These are phyloP conservation scores for Metroxylon sagu DNA, from an alignment of 176 grass and related monocot genomes.

Conservation along the genomic window DNA sequence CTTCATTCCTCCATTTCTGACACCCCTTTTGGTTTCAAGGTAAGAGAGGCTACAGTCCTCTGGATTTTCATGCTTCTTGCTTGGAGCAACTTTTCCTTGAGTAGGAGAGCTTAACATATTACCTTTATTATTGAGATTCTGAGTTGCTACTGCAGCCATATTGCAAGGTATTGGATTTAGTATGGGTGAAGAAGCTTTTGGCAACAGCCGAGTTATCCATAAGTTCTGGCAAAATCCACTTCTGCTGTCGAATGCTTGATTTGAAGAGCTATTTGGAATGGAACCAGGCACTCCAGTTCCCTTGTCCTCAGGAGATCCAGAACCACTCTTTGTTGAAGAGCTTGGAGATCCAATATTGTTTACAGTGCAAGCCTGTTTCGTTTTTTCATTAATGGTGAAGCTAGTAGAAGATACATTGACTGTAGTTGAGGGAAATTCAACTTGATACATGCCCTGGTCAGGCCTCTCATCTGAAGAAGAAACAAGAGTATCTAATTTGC, in stretches of 20 bases:
- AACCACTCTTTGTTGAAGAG: constrained; percentile 30
- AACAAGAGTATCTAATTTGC: constrained; percentile 21
- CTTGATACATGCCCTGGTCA: constrained; percentile 7
- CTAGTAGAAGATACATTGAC: constrained; percentile 10
- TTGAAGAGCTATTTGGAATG: constrained; percentile 16
- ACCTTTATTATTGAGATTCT: constrained; percentile 21
- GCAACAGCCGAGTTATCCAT: constrained; percentile 78
- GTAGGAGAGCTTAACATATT: constrained; percentile 19
- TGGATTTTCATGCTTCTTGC: constrained; percentile 25
- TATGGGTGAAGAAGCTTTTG: constrained; percentile 31
- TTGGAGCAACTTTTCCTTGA: constrained; percentile 12
- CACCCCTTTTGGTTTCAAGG: background rate
- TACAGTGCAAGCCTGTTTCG: constrained; percentile 2
- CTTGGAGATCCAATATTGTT: constrained; percentile 23
- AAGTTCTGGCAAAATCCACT: constrained; percentile 39
- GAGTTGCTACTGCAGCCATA: constrained; percentile 26
- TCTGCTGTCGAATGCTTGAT: constrained; percentile 18
- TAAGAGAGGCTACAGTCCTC: constrained; percentile 1
- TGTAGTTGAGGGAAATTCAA: constrained; percentile 17
- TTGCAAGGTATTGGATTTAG: constrained; percentile 38
- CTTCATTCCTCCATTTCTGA: background rate
- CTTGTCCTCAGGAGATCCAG: constrained; percentile 27
- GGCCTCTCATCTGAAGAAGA: constrained; percentile 14
- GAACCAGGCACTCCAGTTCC: constrained; percentile 19
- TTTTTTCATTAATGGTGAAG: background rate